Evolutionary conservation across 495 filamentous ascomycete genomes (phyloP).

Genomic region (Talaromyces ruber): DNA sequence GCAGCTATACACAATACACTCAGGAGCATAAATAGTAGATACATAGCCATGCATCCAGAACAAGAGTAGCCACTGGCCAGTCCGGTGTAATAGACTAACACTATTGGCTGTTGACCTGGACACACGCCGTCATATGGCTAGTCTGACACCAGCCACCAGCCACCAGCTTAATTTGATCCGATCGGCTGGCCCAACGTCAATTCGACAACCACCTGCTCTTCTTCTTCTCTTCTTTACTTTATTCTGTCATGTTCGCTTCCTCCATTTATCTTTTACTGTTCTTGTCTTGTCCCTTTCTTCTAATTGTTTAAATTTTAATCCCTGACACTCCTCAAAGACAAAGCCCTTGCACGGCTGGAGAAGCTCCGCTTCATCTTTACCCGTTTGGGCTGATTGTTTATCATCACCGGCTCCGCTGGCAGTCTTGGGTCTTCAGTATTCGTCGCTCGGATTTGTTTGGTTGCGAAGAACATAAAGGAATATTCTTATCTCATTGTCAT

Average conservation of each 20-base stretch:
- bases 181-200: constrained; percentile 6
- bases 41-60: not conserved
- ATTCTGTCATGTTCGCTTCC: constrained; percentile 5
- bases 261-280: not conserved
- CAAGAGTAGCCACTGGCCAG: not conserved
- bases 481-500: not conserved
- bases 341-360: not conserved
- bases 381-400: constrained; percentile 1
- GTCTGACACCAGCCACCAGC: constrained; percentile 2
- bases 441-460: not conserved
- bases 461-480: not conserved
- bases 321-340: not conserved
- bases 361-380: constrained; percentile 4
- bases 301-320: not conserved
- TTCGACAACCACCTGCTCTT: constrained; percentile 18
- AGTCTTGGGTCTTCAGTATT: not conserved
- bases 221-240: constrained; percentile 8
- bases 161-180: constrained; percentile 4
- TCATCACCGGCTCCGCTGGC: not conserved
- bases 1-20: not conserved
- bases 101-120: not conserved
- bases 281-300: not conserved
- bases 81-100: too few relatives aligned
- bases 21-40: not conserved
- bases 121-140: not conserved